These are phyloP conservation scores for Populus deltoides DNA, from an alignment of 345 rosid genomes.

Conservation along the genomic window DNA sequence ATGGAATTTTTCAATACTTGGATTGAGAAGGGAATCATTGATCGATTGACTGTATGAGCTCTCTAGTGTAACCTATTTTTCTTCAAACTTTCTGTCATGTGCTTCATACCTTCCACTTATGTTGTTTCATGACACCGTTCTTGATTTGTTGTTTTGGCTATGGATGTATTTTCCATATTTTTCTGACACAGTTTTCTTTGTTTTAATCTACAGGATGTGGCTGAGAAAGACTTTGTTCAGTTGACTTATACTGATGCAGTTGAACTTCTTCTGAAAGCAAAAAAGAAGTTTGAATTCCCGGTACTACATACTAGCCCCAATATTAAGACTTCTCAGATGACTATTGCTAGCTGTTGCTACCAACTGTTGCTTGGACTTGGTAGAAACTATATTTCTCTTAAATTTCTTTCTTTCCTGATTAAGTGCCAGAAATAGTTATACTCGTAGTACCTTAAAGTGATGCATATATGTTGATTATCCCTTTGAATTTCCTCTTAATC, in stretches of 20 bases:
- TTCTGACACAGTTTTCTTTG: slow-evolving; percentile 4
- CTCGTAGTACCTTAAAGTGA: neutral
- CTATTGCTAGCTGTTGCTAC: neutral
- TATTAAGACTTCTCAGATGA: neutral
- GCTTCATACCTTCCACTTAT: neutral
- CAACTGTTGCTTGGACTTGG: neutral
- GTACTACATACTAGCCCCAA: slow-evolving; percentile 35
- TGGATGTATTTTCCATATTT: neutral
- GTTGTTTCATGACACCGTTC: slow-evolving; percentile 1
- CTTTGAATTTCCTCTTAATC: neutral
- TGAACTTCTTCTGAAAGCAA: slow-evolving; percentile 76
- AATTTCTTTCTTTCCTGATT: neutral
- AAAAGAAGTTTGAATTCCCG: slow-evolving; percentile 85
- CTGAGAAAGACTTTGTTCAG: slow-evolving; percentile 84
- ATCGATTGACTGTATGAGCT: slow-evolving; percentile 74
- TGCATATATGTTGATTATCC: neutral
- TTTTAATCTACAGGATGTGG: slow-evolving; percentile 60
- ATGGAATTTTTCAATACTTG: slow-evolving; percentile 96
- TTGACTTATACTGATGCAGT: slow-evolving; percentile 83
- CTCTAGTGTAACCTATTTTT: slow-evolving; percentile 28
- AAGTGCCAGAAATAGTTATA: neutral
- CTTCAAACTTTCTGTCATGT: slow-evolving; percentile 8
- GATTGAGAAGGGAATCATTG: slow-evolving; percentile 94
- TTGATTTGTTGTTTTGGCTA: neutral
- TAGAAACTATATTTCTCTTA: neutral